Conservation (phyloP, 2,329 filamentous ascomycete species). For the Sordariomycetes sp. region DNA sequence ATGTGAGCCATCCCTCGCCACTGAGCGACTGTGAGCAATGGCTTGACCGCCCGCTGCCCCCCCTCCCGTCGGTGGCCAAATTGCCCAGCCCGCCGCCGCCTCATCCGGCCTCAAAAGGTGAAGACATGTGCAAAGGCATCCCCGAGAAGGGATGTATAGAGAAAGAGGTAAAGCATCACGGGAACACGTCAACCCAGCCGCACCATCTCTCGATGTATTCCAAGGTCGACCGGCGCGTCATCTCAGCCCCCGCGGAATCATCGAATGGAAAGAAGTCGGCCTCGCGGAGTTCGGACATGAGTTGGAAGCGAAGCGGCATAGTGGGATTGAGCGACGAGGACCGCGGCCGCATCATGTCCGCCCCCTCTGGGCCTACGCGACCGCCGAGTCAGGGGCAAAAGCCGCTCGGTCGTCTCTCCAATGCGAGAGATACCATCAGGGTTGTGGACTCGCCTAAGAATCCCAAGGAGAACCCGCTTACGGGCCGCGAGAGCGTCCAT, state of each 20-base stretch:
- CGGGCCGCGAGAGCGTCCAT: background rate
- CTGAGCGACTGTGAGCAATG: constrained; percentile 13
- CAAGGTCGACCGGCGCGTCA: constrained; percentile 28
- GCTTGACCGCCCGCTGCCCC: constrained; percentile 36
- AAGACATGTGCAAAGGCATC: background rate
- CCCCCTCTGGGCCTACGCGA: constrained; percentile 19
- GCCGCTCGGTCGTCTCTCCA: constrained; percentile 29
- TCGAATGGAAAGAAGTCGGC: constrained; percentile 18
- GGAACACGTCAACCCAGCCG: constrained; percentile 8
- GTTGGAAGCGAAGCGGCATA: background rate
- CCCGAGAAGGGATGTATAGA: background rate
- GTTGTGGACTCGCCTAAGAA: constrained; percentile 35
- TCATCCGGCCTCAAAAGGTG: background rate
- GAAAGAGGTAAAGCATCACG: background rate
- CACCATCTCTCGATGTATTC: constrained; percentile 15
- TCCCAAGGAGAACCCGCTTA: background rate
- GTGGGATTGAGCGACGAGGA: background rate
- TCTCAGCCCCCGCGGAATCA: constrained; percentile 36
- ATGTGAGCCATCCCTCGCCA: background rate
- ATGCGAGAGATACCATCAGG: constrained; percentile 37
- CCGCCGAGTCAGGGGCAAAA: constrained; percentile 16
- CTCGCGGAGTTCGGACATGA: background rate
- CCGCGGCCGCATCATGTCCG: constrained; percentile 28
- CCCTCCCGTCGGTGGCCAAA: constrained; percentile 21
- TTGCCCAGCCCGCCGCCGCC: background rate